Evolutionary conservation across 768 basidiomycete species (phyloP), one percentile per base, ranked within the genome.

Genomic region (Boletus coccyginus): DNA sequence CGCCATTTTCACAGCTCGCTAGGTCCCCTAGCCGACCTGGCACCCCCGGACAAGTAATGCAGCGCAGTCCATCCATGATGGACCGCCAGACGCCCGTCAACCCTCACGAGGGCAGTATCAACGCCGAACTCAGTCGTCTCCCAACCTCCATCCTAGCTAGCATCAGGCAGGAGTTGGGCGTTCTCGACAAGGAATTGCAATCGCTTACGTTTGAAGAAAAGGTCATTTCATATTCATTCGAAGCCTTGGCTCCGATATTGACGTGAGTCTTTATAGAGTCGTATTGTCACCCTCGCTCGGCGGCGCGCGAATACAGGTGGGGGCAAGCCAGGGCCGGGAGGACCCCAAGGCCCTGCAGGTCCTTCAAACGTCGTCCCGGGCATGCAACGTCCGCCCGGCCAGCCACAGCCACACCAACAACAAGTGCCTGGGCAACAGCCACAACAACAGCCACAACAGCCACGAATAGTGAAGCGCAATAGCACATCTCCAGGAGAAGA

Each of bases 401-500:
- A 68, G 45, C 53, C 65, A 51, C 74, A 69, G 56, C 69, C 58
- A 32, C 63, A 53, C 0, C 67, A 70, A 43, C 57, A 52, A 2
- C 75, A 64, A 36, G 71, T 65, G 50, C 71, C 68, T 35, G 60
- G 64, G 2, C 68, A 65, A 33, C 62, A 51, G 9, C 57, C 29
- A 35, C 61, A 58, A 17, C 67, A 68, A 52, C 73, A 68, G 48
- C 61, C 56, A 14, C 57, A 56, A 11, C 62, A 67, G 17, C 46
- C 53, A 7, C 72, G 66, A 21, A 57, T 67, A 13, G 72, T 70
- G 21, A 84, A 85, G 62, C 77, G 85, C 59, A 83, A 73, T 59
- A 86, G 83, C 65, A 85, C 82, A 12, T 84, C 84, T 7, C 85
- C 85, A 7, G 79, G 77, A 36, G 85, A 85, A 70, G 85, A 85